Base-by-base conservation (phyloP, 2,329 filamentous ascomycete species). In the Fusarium euwallaceae region DNA sequence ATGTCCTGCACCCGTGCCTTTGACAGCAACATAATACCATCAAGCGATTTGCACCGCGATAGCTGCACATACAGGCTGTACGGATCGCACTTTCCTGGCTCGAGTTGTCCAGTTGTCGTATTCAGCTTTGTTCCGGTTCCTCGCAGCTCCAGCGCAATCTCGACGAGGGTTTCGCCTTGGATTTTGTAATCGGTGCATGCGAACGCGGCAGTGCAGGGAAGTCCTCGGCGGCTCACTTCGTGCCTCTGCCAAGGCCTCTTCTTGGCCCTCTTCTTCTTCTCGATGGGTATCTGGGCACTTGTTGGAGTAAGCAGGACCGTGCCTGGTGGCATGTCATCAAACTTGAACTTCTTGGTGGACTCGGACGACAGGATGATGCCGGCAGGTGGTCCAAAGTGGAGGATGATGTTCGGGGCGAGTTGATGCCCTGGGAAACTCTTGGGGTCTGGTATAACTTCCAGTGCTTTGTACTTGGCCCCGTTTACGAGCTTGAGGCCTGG, bases 91-190 rank as follows among this genome's bases (percentile, higher is more conserved):
- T 41, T 60, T 60, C 56, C 36, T 60, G 56, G 6, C 56, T 60
- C 34, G 56, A 43, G 56, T 43, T 60, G 34, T 60, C 56, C 22
- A 60, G 56, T 60, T n/a, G 11, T 60, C 7, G 36, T 43, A 29
- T 60, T 60, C 22, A 60, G 56, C 56, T 60, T 60, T 60, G 34
- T 43, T 29, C 56, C 36, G 56, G 59, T 61, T 43, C 59, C 59
- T 45, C 39, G 59, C 17, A 61, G 37, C 59, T 61, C 59, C 17
- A 61, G 39, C 27, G 37, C 39, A 61, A 61, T 16, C 27, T 43
- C 4, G 59, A 32, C 5, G 39, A 61, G 59, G 37, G 59, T 61
- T 43, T 45, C 37, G 11, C 59, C 39, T 61, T 61, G 37, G 27
- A 61, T 45, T 45, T 61, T 61, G 39, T 61, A 61, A 45, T 61